Evolutionary conservation across 2,329 filamentous ascomycete genomes (phyloP), one percentile per base, ranked within the genome.

Genomic region (Sporothrix globosa): DNA sequence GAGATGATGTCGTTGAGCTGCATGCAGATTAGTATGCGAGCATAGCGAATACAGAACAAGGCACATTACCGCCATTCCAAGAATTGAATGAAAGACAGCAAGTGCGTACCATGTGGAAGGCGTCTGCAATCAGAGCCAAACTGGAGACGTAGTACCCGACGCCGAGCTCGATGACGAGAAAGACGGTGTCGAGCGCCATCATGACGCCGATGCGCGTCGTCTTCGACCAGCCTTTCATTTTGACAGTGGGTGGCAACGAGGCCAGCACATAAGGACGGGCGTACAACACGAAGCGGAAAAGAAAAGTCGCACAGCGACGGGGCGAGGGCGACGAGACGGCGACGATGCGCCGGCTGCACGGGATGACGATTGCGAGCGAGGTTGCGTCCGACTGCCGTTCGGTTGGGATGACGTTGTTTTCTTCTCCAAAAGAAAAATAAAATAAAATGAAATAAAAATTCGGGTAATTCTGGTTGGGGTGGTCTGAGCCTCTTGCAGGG

Each of bases 1-100:
- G 96, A 98, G 72, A 99, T 90, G 76, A 99, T 96, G 87, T 99
- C 96, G 83, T 99, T 99, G 72, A 99, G 85, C 91, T 93, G 72
- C 41, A 7, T 10, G 19, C 27, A 48, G 58, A 54, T 63, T 75
- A 41, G 50, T 39, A 48, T 4, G 14, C 17, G 21, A 27, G 1
- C 41, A 52, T 13, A 41, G 52, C 11, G 1, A 39, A 39, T 10
- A 5, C 30, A 17, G 24, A 19, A 21, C 41, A 17, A 24, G 21
- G 24, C 1, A 30, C 58, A 27, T 70, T 70, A 60, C 39, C 54
- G 41, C n/a, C 66, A 34, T 34, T 34, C 34, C 34, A 9, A 5
- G 6, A 34, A 34, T 6, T 7, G 5, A 4, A 9, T 1, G 34
- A 6, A 6, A 7, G 34, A 34, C 34, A 34, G 34, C 34, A 34